Percentiles rank a stretch among this genome's conserved stretches.
Conservation (phyloP, 2,329 filamentous ascomycete species). For the Penicillium sp. region DNA sequence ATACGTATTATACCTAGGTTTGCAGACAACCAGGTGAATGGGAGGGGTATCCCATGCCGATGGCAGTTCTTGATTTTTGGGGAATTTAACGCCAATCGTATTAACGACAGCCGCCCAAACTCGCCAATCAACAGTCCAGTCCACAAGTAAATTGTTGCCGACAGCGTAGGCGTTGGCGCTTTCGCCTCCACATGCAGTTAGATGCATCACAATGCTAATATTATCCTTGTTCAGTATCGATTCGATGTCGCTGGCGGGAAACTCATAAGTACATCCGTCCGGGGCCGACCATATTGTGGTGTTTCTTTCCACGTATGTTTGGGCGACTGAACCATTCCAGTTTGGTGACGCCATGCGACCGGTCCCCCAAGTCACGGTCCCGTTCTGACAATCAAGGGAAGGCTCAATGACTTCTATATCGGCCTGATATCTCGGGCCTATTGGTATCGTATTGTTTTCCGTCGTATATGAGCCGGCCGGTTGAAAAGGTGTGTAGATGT, state of each 20-base stretch:
- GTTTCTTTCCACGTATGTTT: background rate
- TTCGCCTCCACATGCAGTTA: background rate
- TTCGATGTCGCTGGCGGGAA: background rate
- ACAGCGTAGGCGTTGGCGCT: background rate
- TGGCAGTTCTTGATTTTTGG: background rate
- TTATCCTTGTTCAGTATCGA: background rate
- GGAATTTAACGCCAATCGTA: background rate
- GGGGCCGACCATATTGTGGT: background rate
- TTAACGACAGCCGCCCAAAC: background rate
- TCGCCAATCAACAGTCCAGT: background rate
- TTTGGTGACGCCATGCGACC: background rate
- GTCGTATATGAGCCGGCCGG: background rate
- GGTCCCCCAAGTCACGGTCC: background rate
- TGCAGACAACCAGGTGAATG: background rate
- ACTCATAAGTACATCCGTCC: background rate
- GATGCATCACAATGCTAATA: background rate
- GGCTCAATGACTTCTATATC: background rate
- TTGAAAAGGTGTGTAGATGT: conserved; percentile 2
- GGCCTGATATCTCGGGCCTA: background rate
- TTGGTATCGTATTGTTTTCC: background rate
- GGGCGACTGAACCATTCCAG: background rate
- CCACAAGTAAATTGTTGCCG: background rate
- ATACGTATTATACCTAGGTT: background rate
- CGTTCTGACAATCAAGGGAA: background rate
- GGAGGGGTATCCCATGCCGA: background rate